A percentile compares a stretch with the other conserved stretches of the same genome.
These are phyloP conservation scores for Xylaria sp. DNA, from an alignment of 2,329 filamentous ascomycete genomes.

Conservation along the genomic window DNA sequence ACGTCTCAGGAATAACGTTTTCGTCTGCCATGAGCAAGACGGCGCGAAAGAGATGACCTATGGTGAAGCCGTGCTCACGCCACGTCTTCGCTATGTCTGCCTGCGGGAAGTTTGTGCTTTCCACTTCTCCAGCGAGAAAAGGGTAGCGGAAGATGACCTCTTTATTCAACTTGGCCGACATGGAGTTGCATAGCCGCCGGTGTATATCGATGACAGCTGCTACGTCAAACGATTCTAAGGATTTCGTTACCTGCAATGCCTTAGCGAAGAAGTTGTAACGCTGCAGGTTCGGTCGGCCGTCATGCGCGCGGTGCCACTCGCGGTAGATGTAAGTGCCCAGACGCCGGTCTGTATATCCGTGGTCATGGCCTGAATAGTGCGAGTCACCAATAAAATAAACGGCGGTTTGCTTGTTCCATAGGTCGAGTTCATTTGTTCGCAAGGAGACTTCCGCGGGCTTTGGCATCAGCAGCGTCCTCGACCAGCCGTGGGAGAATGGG, in stretches of 20 bases:
- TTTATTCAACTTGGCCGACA: conserved; percentile 33
- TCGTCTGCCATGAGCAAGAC: conserved; percentile 34
- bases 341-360: conserved; percentile 36
- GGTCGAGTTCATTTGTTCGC: conserved; percentile 31
- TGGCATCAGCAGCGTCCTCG: conserved; percentile 32
- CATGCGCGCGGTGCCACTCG: conserved; percentile 33
- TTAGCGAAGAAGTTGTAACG: conserved; percentile 37
- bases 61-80: conserved; percentile 35
- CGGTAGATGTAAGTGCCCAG: conserved; percentile 35
- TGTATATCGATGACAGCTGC: conserved; percentile 34
- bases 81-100: conserved; percentile 34
- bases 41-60: conserved; percentile 35
- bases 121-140: conserved; percentile 28
- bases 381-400: conserved; percentile 36
- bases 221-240: conserved; percentile 33
- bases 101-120: conserved; percentile 33
- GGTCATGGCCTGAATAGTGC: conserved; percentile 29
- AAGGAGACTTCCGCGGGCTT: conserved; percentile 31
- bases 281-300: conserved; percentile 35
- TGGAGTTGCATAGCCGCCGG: conserved; percentile 34
- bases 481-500: conserved; percentile 36
- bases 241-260: conserved; percentile 35
- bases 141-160: conserved; percentile 34
- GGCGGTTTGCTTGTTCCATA: conserved; percentile 36
- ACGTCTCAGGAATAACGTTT: conserved; percentile 35